Evolutionary conservation across 192 early-diverging fungal species (phyloP).

Genomic region (Coemansia sp.): DNA sequence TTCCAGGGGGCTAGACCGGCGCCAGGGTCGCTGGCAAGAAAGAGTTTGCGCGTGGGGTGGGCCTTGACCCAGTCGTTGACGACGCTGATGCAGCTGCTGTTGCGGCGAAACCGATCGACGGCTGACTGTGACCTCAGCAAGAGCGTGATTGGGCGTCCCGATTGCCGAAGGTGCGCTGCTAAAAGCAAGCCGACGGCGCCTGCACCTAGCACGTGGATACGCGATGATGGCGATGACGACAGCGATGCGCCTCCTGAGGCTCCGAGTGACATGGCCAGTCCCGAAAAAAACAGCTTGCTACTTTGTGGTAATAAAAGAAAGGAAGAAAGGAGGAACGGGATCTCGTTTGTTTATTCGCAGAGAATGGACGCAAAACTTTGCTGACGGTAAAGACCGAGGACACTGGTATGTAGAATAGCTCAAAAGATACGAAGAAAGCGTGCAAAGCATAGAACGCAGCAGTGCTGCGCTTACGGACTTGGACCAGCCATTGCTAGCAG

Average conservation of each 20-base stretch:
- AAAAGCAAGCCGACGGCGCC: constrained; percentile 71
- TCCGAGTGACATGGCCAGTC: constrained; percentile 20
- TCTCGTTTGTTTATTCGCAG: background rate
- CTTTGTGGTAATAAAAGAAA: background rate
- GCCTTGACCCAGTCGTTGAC: constrained; percentile 32
- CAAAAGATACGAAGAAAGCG: no score
- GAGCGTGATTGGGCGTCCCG: constrained; percentile 58
- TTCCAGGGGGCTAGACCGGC: constrained; percentile 25
- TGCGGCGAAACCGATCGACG: constrained; percentile 28
- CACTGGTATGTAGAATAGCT: no score
- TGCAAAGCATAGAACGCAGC: no score
- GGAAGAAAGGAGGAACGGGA: background rate
- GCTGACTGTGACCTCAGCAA: constrained; percentile 58
- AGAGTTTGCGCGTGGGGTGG: constrained; percentile 40
- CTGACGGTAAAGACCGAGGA: background rate
- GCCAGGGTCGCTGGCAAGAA: constrained; percentile 14
- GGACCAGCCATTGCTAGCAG: no score
- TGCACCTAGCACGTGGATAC: constrained; percentile 67
- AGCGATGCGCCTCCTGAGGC: background rate
- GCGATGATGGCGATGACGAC: constrained; percentile 4
- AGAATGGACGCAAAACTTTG: no score
- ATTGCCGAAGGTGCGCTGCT: constrained; percentile 58
- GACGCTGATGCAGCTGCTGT: constrained; percentile 24
- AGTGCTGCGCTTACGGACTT: no score
- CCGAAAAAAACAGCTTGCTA: constrained; percentile 22